These are phyloP conservation scores for Kwoniella europaea DNA, from an alignment of 768 basidiomycete species.

Conservation along the genomic window DNA sequence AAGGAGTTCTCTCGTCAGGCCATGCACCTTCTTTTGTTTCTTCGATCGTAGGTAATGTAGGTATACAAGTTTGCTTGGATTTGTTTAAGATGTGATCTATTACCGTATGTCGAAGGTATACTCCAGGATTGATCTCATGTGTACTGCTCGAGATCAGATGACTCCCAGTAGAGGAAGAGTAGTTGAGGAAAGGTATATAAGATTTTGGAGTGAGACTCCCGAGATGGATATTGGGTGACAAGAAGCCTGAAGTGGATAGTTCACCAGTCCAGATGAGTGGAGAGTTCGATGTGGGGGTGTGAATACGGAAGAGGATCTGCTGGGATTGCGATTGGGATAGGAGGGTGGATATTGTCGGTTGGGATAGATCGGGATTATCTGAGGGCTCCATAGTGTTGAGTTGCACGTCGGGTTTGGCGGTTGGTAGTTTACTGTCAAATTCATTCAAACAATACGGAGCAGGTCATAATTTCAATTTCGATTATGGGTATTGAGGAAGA, in stretches of 20 bases:
- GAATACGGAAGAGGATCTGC: slow-evolving; percentile 14
- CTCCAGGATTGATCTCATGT: background rate
- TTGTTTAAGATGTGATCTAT: slow-evolving; percentile 23
- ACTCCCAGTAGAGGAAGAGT: background rate
- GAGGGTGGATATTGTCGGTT: background rate
- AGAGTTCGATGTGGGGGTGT: slow-evolving; percentile 4
- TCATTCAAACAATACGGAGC: too few species aligned
- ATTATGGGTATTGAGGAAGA: too few species aligned
- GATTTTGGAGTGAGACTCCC: slow-evolving; percentile 3
- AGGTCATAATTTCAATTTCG: too few species aligned
- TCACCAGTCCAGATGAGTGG: slow-evolving; percentile 17
- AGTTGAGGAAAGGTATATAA: background rate
- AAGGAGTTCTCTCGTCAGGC: slow-evolving; percentile 22
- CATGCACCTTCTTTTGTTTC: slow-evolving; percentile 8
- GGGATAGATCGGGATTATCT: background rate
- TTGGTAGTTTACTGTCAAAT: too few species aligned
- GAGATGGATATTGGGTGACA: slow-evolving; percentile 14
- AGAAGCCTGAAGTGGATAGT: slow-evolving; percentile 16
- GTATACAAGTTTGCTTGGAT: slow-evolving; percentile 18
- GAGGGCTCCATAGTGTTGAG: too few species aligned
- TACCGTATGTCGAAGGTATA: slow-evolving; percentile 23
- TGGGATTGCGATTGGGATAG: background rate
- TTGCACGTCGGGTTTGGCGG: too few species aligned
- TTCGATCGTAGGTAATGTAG: slow-evolving; percentile 12
- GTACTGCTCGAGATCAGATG: background rate